These are phyloP conservation scores for Farysia itapuensis DNA, from an alignment of 1,284 basidiomycete genomes.

Conservation along the genomic window DNA sequence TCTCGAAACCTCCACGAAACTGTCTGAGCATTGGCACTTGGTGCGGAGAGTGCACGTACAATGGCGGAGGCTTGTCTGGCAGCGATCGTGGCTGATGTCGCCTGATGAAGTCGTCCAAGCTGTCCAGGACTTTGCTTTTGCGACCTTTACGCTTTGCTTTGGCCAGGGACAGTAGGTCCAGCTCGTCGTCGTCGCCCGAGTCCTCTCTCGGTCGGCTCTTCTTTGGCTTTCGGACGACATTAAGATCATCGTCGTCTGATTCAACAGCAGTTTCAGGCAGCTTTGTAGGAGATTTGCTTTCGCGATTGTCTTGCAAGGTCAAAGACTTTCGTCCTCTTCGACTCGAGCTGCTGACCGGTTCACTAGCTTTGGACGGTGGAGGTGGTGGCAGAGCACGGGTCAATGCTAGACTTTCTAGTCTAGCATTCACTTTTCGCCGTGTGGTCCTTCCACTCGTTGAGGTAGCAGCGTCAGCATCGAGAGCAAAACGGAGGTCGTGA, in stretches of 20 bases:
- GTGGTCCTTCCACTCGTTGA: conserved; percentile 23
- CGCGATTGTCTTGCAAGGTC: too few species aligned
- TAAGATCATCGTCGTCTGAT: neutral
- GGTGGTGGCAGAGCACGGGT: conserved; percentile 15
- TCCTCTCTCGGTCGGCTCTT: conserved; percentile 1
- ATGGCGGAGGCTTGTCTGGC: conserved; percentile 26
- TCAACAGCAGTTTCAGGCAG: too few species aligned
- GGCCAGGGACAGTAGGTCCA: neutral
- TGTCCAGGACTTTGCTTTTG: conserved; percentile 25
- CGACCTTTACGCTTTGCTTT: conserved; percentile 8
- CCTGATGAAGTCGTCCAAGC: conserved; percentile 20
- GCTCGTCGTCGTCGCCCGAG: conserved; percentile 3
- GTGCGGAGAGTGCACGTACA: conserved; percentile 24
- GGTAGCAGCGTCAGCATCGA: conserved; percentile 11
- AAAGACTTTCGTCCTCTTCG: neutral
- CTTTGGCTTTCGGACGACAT: too few species aligned
- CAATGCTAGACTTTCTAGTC: conserved; percentile 34
- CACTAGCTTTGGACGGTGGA: conserved; percentile 3
- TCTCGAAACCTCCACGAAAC: conserved; percentile 19
- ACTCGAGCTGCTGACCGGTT: neutral
- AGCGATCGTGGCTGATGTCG: conserved; percentile 19
- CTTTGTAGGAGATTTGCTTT: too few species aligned
- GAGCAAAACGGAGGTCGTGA: conserved; percentile 32
- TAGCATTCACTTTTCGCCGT: conserved; percentile 30
- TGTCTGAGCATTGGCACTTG: conserved; percentile 23